These are phyloP conservation scores for Aspergillus fructus DNA, from an alignment of 2,329 filamentous ascomycete genomes.

Conservation along the genomic window DNA sequence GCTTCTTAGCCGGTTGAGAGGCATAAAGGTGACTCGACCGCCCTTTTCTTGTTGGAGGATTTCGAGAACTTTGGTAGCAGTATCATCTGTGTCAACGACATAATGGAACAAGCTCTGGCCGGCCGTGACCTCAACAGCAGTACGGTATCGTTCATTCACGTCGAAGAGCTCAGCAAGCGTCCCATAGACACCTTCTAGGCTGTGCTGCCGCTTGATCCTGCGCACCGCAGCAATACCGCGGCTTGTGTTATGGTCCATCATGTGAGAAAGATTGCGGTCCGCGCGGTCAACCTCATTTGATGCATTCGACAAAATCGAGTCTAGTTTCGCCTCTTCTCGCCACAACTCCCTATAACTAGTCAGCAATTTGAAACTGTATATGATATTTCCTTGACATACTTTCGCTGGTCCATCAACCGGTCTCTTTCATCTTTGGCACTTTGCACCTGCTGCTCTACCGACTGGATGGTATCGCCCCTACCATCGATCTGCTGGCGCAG, in stretches of 20 bases:
- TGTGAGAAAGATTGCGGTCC: conserved; percentile 73
- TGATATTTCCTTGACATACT: conserved; percentile 43
- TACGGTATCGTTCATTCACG: conserved; percentile 78
- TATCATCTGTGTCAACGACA: conserved; percentile 87
- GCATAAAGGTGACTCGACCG: conserved; percentile 92
- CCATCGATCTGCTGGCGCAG: conserved; percentile 74
- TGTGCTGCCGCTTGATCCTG: conserved; percentile 73
- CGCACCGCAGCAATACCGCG: conserved; percentile 84
- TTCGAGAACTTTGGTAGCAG: conserved; percentile 77
- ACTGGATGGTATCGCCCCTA: conserved; percentile 71
- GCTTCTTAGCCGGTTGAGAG: conserved; percentile 75
- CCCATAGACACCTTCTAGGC: conserved; percentile 85
- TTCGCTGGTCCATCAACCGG: conserved; percentile 79
- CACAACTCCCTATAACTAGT: conserved; percentile 59
- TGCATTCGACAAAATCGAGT: conserved; percentile 72
- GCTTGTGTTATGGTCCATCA: conserved; percentile 87
- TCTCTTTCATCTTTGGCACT: conserved; percentile 76
- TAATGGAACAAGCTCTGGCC: conserved; percentile 94
- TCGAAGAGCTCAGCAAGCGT: conserved; percentile 91
- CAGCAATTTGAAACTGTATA: conserved; percentile 1
- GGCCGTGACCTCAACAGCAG: conserved; percentile 89
- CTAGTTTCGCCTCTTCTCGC: conserved; percentile 84
- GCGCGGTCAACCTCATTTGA: conserved; percentile 74
- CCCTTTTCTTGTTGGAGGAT: conserved; percentile 75
- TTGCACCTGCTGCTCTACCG: conserved; percentile 71